Evolutionary conservation across 345 rosid species (phyloP), one percentile per base, ranked within the genome.

Genomic region (Lenwebbia sp.): DNA sequence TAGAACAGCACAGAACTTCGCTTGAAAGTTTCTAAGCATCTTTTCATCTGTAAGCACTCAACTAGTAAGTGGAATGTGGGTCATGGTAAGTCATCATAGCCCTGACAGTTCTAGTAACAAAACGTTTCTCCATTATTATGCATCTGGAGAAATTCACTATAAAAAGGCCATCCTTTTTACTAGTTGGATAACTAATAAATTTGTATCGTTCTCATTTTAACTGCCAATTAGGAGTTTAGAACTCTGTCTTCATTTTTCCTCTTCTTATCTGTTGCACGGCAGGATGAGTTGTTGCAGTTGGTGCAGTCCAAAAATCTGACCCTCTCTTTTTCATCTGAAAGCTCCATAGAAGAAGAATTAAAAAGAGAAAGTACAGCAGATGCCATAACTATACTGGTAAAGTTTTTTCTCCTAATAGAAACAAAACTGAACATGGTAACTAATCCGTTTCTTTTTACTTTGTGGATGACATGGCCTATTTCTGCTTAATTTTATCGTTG

Each of bases 351-450:
- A 91, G 98, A 97, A 91, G 99, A 97, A 87, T 82, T 97, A 86
- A 97, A 96, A 92, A 94, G 99, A 91, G 99, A 97, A 86, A 97
- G 99, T 88, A 93, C 99, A 84, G 99, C 99, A 60, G 99, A 97
- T 95, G 96, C 86, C 87, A 89, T 94, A 88, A 97, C 99, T 86
- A 97, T 97, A 91, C 86, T 93, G 87, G 99, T 97, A 86, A 87
- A 90, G 49, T 37, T 47, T 30, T 37, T 82, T 87, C 70, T 82
- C 49, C 15, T 41, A 22, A 44, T 55, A 47, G 58, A 50, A 85
- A 52, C 54, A 37, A 53, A 21, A 50, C 22, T 9, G 47, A 54
- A 22, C 2, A 3, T 13, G 14, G 22, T 52, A 37, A 58, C 13
- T 52, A 62, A 40, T 10, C 62, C 82, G 52, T 86, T 58, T 60